These are phyloP conservation scores for Serendipita sp. DNA, from an alignment of 768 basidiomycete species.

Conservation along the genomic window DNA sequence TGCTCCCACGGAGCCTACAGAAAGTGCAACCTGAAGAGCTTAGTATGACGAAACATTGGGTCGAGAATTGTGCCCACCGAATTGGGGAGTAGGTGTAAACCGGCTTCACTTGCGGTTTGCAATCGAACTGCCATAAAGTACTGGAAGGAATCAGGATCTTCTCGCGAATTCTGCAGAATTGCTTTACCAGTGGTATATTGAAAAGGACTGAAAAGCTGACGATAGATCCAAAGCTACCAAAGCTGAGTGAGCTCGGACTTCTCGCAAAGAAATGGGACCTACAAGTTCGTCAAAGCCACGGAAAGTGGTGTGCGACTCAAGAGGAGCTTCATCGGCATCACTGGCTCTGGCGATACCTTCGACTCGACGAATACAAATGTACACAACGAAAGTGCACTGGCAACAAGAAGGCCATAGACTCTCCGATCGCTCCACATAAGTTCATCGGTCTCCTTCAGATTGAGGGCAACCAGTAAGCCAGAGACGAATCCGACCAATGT, in stretches of 20 bases:
- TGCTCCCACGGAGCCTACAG: constrained; percentile 70
- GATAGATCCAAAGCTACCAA: constrained; percentile 39
- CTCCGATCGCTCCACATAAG: constrained; percentile 58
- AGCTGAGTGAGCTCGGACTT: background rate
- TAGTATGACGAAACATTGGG: constrained; percentile 10
- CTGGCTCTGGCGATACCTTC: constrained; percentile 61
- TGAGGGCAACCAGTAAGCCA: constrained; percentile 57
- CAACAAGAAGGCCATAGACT: constrained; percentile 47
- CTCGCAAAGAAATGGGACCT: constrained; percentile 5
- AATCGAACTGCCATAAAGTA: constrained; percentile 75
- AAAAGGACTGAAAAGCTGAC: constrained; percentile 76
- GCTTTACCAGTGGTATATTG: constrained; percentile 61
- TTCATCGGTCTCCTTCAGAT: constrained; percentile 62
- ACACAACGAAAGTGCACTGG: constrained; percentile 36
- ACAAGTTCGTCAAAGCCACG: constrained; percentile 62
- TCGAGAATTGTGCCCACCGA: constrained; percentile 36
- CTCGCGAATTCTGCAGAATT: background rate
- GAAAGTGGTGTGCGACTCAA: constrained; percentile 65
- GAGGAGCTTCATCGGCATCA: constrained; percentile 75
- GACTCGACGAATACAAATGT: constrained; percentile 69
- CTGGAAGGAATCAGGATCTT: constrained; percentile 18
- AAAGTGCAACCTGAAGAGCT: constrained; percentile 48
- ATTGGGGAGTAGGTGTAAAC: constrained; percentile 78
- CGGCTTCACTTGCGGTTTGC: constrained; percentile 50
- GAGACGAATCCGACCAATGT: constrained; percentile 61